Evolutionary conservation across 2,329 filamentous ascomycete species (phyloP).

Genomic region (Verticillium longisporum): DNA sequence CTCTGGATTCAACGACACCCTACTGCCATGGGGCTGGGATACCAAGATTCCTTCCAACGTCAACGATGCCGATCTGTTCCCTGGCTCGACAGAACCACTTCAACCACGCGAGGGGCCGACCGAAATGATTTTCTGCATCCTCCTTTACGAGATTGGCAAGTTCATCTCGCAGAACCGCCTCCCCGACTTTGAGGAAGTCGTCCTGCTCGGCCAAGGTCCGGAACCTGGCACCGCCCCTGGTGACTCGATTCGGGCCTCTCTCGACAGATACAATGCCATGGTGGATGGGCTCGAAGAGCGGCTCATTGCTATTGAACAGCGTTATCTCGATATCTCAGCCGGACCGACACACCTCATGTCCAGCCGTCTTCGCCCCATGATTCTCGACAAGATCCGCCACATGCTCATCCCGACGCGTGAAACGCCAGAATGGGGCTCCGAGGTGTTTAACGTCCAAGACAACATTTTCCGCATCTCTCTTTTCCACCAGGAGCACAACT

Average conservation of each 20-base stretch:
- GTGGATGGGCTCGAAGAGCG: constrained; percentile 34
- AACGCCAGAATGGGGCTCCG: constrained; percentile 41
- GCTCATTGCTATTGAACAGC: constrained; percentile 38
- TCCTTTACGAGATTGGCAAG: constrained; percentile 41
- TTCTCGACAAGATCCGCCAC: constrained; percentile 41
- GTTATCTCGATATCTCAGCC: constrained; percentile 43
- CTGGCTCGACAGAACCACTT: constrained; percentile 42
- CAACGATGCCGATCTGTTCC: constrained; percentile 52
- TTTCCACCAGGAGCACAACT: constrained; percentile 38
- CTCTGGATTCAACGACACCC: constrained; percentile 48
- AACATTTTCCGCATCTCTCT: constrained; percentile 50
- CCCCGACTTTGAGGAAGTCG: constrained; percentile 34
- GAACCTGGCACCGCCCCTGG: constrained; percentile 35
- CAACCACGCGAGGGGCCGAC: constrained; percentile 49
- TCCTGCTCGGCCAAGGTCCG: constrained; percentile 24
- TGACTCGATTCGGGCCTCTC: constrained; percentile 29
- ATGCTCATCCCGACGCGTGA: constrained; percentile 39
- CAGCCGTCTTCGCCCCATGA: constrained; percentile 35
- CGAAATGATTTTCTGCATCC: constrained; percentile 52
- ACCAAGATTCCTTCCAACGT: constrained; percentile 50
- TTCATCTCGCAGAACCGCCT: constrained; percentile 35
- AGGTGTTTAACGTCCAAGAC: constrained; percentile 42
- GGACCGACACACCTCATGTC: constrained; percentile 47
- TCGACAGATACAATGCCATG: constrained; percentile 34
- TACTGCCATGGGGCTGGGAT: constrained; percentile 47